Base-by-base conservation (phyloP, 1,284 basidiomycete species). In the Ustilago esculenta region DNA sequence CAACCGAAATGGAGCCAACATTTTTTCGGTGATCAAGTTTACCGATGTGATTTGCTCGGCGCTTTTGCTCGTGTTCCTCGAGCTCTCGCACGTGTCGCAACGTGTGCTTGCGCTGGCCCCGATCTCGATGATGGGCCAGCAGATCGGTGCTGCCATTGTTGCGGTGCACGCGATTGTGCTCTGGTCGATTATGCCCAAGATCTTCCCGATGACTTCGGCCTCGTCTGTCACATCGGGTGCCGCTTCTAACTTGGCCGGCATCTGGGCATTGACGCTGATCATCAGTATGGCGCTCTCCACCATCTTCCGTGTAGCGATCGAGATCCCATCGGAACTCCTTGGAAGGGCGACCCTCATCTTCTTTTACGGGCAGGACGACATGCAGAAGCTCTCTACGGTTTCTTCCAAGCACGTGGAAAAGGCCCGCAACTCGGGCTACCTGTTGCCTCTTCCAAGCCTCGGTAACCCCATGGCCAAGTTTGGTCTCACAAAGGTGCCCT, bases 401-500 rank as follows among this genome's bases (percentile, higher is more conserved):
- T 45, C 45, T 12, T 15, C 37, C 7, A 25, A 61, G 33, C 58
- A 71, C n/a, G 53, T 65, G 34, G 49, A 56, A 20, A 65, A 58
- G 61, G 67, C 60, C 6, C 44, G 47, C 8, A 33, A 45, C 17
- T 52, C 52, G n/a, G 61, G 61, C 1, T 65, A 65, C 25, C 30
- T 65, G 25, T 24, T 65, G 35, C 67, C 60, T 0, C n/a, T 65
- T 15, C 67, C 67, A 1, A 65, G 57, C 35, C 36, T 71, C 15
- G 67, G 67, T n/a, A 65, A 71, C 43, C 67, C 61, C 2, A 65
- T 60, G 61, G 61, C 67, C 18, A 71, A 71, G 53, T 41, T 71
- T 32, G 59, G 59, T 4, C 40, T 69, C 36, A 64, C 59, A 15
- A 69, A 69, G 52, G 44, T 64, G 10, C 60, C 59, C 0, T 63